phyloP scores from a whole-genome alignment of 495 filamentous ascomycete genomes.

The Trypethelium eluteriae region DNA sequence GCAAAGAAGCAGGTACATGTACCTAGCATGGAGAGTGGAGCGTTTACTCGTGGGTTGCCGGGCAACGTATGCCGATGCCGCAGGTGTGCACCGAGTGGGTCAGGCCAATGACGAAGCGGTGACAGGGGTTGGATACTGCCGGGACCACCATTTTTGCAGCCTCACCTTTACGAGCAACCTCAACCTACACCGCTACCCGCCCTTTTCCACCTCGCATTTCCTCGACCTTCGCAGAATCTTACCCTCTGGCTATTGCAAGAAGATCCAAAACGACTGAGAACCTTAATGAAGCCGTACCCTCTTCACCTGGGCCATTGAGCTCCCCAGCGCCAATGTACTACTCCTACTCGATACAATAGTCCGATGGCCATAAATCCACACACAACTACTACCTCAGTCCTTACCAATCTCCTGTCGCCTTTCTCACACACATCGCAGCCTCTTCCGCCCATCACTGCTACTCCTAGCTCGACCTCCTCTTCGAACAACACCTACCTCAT shows the following conservation, averaged over 20 bases:
- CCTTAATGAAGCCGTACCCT: background rate
- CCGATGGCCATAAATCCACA: conserved; percentile 14
- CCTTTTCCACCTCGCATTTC: background rate
- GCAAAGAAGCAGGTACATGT: background rate
- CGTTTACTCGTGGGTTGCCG: background rate
- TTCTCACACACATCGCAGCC: conserved; percentile 28
- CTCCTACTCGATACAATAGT: background rate
- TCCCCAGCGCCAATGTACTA: background rate
- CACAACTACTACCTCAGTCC: conserved; percentile 9
- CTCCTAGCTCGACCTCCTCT: conserved; percentile 40
- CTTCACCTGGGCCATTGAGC: background rate
- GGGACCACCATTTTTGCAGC: background rate
- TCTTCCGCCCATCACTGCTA: conserved; percentile 24
- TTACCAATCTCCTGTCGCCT: conserved; percentile 14
- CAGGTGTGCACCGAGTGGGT: background rate
- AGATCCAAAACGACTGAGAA: background rate
- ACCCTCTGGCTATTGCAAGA: background rate
- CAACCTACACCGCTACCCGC: background rate
- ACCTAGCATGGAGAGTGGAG: background rate
- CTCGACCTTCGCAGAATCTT: background rate
- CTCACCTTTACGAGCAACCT: background rate
- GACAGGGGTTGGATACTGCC: background rate
- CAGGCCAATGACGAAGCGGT: background rate
- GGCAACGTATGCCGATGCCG: background rate
- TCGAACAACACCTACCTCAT: conserved; percentile 76